Percentiles rank a stretch among this genome's conserved stretches.
phyloP scores from a whole-genome alignment of 1,284 basidiomycete species.

The Naganishia sp. region DNA sequence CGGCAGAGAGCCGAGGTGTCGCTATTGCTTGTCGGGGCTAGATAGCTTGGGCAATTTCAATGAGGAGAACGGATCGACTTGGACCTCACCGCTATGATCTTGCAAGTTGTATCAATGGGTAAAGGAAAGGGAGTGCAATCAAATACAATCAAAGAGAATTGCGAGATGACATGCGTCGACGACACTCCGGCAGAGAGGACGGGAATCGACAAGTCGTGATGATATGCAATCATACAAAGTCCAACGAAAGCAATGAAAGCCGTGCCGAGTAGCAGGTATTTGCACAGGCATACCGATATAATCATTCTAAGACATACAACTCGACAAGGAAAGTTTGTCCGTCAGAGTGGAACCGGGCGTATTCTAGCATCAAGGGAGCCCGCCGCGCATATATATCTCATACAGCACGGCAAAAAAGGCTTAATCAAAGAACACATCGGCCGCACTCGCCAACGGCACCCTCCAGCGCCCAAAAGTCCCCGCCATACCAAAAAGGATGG shows the following conservation, averaged over 20 bases:
- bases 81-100: neutral
- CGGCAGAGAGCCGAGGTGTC: neutral
- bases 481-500: conserved; percentile 16
- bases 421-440: conserved; percentile 14
- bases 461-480: conserved; percentile 16
- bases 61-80: neutral
- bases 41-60: too few species aligned
- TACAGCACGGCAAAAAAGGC: too few species aligned
- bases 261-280: neutral
- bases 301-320: conserved; percentile 3
- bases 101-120: conserved; percentile 3
- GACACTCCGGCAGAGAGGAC: neutral
- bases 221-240: too few species aligned
- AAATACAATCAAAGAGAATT: too few species aligned
- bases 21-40: too few species aligned
- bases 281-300: neutral
- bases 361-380: too few species aligned
- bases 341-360: conserved; percentile 12
- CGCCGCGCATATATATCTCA: too few species aligned
- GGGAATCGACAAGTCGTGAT: neutral
- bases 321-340: conserved; percentile 10
- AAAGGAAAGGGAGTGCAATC: too few species aligned
- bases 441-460: conserved; percentile 20
- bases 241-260: too few species aligned
- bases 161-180: neutral